Conservation (phyloP, 352 stramenopile species). For the Phytophthora meadii region DNA sequence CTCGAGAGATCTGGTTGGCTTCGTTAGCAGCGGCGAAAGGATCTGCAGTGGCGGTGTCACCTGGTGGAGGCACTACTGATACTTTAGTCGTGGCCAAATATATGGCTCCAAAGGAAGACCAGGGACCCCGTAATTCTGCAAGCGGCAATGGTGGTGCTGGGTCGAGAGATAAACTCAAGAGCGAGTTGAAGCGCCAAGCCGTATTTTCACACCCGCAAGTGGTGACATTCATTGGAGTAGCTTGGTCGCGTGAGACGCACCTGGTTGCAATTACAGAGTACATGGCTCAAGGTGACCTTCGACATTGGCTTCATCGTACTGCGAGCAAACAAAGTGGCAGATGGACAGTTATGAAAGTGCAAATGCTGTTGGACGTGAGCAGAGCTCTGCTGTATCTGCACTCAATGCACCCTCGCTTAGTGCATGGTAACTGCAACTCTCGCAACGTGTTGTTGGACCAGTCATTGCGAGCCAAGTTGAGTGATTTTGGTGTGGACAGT, state of each 20-base stretch:
- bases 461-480: slow-evolving; percentile 69
- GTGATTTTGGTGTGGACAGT: slow-evolving; percentile 65
- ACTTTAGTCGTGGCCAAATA: slow-evolving; percentile 67
- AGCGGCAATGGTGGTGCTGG: slow-evolving; percentile 12
- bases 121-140: slow-evolving; percentile 16
- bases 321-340: slow-evolving; percentile 43
- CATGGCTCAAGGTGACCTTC: slow-evolving; percentile 71
- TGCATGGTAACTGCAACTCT: slow-evolving; percentile 75
- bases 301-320: slow-evolving; percentile 71
- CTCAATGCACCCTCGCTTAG: slow-evolving; percentile 59
- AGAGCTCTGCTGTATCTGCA: slow-evolving; percentile 75
- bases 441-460: slow-evolving; percentile 68
- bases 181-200: slow-evolving; percentile 66
- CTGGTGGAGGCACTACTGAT: slow-evolving; percentile 34
- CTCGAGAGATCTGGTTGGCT: slow-evolving; percentile 68
- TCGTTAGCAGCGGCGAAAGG: slow-evolving; percentile 37
- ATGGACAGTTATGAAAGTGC: slow-evolving; percentile 62
- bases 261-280: slow-evolving; percentile 79
- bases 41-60: slow-evolving; percentile 24
- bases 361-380: slow-evolving; percentile 70
- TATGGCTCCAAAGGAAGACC: slow-evolving; percentile 45
- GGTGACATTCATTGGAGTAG: slow-evolving; percentile 71
- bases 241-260: slow-evolving; percentile 73
- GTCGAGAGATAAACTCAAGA: slow-evolving; percentile 61
- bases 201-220: slow-evolving; percentile 73